Percentiles rank a stretch among this genome's conserved stretches.
phyloP scores from a whole-genome alignment of 306 rosid species.

The Macrotyloma uniflorum region DNA sequence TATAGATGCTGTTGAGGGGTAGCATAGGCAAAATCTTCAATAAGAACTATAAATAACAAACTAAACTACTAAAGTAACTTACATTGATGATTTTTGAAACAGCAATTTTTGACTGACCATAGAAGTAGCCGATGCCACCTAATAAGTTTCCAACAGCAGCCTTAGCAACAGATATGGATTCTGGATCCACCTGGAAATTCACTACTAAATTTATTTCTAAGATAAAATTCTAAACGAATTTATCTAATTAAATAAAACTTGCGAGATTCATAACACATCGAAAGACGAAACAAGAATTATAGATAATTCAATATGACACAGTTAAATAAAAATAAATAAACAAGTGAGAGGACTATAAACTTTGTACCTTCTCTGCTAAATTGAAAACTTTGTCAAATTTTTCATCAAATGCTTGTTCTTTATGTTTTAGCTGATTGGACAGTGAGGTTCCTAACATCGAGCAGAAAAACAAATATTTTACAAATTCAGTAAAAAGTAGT shows the following conservation, averaged over 20 bases:
- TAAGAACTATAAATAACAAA: slow-evolving; percentile 21
- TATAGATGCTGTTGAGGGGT: neutral
- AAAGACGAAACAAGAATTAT: slow-evolving; percentile 9
- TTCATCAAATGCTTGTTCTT: slow-evolving; percentile 76
- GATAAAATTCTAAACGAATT: slow-evolving; percentile 23
- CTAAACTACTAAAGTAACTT: slow-evolving; percentile 45
- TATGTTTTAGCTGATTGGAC: slow-evolving; percentile 69
- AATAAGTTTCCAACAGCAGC: slow-evolving; percentile 85
- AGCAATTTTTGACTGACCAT: slow-evolving; percentile 86
- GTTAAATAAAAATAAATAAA: neutral
- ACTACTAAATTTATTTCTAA: slow-evolving; percentile 40
- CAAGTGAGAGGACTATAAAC: neutral
- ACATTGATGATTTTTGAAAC: slow-evolving; percentile 56
- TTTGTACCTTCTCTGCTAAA: slow-evolving; percentile 67
- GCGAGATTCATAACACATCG: slow-evolving; percentile 16
- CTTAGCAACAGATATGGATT: slow-evolving; percentile 76
- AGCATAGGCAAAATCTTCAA: slow-evolving; percentile 19
- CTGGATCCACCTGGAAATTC: slow-evolving; percentile 77
- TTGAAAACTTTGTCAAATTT: slow-evolving; percentile 70
- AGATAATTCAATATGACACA: slow-evolving; percentile 16
- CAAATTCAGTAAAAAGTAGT: slow-evolving; percentile 19
- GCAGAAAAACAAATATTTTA: slow-evolving; percentile 26
- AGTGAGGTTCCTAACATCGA: slow-evolving; percentile 65
- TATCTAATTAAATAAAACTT: slow-evolving; percentile 20
- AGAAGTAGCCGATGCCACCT: slow-evolving; percentile 97